Conservation (phyloP, 106 monocot genomes). For the Phalaenopsis equestris region DNA sequence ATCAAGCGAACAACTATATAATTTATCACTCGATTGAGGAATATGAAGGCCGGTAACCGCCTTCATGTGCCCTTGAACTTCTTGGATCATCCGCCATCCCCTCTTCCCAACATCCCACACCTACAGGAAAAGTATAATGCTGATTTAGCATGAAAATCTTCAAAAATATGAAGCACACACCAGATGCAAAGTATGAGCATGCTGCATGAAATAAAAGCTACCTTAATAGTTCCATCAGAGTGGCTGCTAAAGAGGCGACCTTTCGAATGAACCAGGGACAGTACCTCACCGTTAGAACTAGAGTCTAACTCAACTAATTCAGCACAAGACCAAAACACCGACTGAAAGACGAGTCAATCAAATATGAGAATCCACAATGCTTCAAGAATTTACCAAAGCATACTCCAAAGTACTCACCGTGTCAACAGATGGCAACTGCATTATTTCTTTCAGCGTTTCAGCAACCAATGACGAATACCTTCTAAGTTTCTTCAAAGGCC, state of each 20-base stretch:
- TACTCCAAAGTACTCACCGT: constrained; percentile 17
- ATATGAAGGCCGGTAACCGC: constrained; percentile 39
- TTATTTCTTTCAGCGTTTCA: constrained; percentile 40
- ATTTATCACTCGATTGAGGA: constrained; percentile 24
- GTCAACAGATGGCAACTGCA: constrained; percentile 33
- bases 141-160: constrained; percentile 8
- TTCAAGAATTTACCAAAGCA: neutral
- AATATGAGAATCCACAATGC: neutral
- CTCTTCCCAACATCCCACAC: constrained; percentile 44
- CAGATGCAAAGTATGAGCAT: neutral
- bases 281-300: constrained; percentile 28
- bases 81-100: constrained; percentile 29
- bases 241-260: constrained; percentile 45
- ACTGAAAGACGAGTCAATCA: constrained; percentile 22
- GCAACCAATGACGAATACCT: constrained; percentile 25
- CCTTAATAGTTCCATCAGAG: constrained; percentile 58
- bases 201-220: constrained; percentile 1
- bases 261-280: constrained; percentile 28
- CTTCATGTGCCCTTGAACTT: constrained; percentile 35
- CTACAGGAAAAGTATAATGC: constrained; percentile 18
- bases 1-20: constrained; percentile 46
- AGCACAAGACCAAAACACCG: constrained; percentile 39
- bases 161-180: neutral
- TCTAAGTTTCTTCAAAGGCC: constrained; percentile 40
- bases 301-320: constrained; percentile 35